A percentile compares a stretch with the other conserved stretches of the same genome.
These are phyloP conservation scores for Rhynchosporium graminicola DNA, from an alignment of 2,329 filamentous ascomycete species.

Conservation along the genomic window DNA sequence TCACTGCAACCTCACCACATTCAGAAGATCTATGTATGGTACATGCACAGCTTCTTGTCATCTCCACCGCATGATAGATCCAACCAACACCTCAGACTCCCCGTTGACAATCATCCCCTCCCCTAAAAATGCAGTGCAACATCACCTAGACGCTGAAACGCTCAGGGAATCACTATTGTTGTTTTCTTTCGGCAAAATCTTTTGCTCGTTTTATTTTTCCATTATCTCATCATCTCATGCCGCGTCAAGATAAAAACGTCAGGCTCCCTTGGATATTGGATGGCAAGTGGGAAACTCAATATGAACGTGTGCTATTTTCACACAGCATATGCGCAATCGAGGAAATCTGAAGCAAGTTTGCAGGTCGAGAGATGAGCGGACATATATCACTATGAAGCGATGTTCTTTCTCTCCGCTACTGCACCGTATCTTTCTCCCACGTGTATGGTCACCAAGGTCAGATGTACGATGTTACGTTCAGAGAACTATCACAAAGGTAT, in stretches of 20 bases:
- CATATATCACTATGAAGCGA: neutral
- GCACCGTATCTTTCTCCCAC: neutral
- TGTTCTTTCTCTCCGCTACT: neutral
- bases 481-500: neutral
- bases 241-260: too few relatives aligned
- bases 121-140: neutral
- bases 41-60: neutral
- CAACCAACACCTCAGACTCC: slow-evolving; percentile 32
- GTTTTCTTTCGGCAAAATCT: too few relatives aligned
- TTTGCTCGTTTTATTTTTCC: too few relatives aligned
- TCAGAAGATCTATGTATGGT: slow-evolving; percentile 10
- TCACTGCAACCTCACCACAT: neutral
- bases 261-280: too few relatives aligned
- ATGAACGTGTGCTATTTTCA: neutral
- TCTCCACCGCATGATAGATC: slow-evolving; percentile 5
- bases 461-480: too few relatives aligned
- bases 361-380: neutral
- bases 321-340: neutral
- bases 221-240: too few relatives aligned
- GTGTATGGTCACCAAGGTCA: too few relatives aligned
- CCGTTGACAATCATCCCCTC: neutral
- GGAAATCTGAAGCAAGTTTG: slow-evolving; percentile 6
- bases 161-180: too few relatives aligned
- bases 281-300: neutral
- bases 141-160: too few relatives aligned